Evolutionary conservation across 345 rosid species (phyloP), one percentile per base, ranked within the genome.

Genomic region (Eutrema heterophyllum): DNA sequence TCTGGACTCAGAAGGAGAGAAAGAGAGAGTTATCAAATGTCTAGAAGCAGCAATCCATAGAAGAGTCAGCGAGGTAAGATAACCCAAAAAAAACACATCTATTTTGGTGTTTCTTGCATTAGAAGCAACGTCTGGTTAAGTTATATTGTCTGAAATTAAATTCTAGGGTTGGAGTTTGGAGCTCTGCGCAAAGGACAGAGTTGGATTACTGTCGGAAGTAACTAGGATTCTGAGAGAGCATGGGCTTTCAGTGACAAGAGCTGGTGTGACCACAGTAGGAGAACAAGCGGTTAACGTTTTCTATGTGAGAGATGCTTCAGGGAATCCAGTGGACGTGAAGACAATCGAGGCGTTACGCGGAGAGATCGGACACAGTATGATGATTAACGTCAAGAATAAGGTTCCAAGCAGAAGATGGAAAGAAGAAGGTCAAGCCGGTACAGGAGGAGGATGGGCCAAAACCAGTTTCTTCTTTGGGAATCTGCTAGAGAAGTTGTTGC

Each of bases 391-490:
- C 33, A 93, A 89, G 88, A 78, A 78, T 8, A 91, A 93, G 79
- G 79, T 77, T 43, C 88, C 86, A 0, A 76, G 74, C 11, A 43
- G 26, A 53, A 78, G 50, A 60, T 59, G 82, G 62, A 86, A 78
- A 55, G 83, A 79, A 67, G 79, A 84, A 33, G 67, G 56, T 4
- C 84, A 86, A 80, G 67, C 83, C 4, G 82, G 76, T 38, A 83
- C 86, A 26, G 85, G 87, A 91, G 87, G 96, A 49, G 92, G 89
- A 16, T 85, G 92, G 94, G 87, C 96, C 15, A 85, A 91, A 79
- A 81, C 95, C 30, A 88, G 88, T 75, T 93, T 89, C 88, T 90
- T 87, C 87, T 93, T 91, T 18, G 96, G 94, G 56, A 89, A 92
- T 81, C 70, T 92, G 82, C 75, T 92, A 4, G 95, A 92, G 70